Percentiles rank a stretch among this genome's conserved stretches.
These are phyloP conservation scores for Cordyceps tenuipes DNA, from an alignment of 2,329 filamentous ascomycete species.

Conservation along the genomic window DNA sequence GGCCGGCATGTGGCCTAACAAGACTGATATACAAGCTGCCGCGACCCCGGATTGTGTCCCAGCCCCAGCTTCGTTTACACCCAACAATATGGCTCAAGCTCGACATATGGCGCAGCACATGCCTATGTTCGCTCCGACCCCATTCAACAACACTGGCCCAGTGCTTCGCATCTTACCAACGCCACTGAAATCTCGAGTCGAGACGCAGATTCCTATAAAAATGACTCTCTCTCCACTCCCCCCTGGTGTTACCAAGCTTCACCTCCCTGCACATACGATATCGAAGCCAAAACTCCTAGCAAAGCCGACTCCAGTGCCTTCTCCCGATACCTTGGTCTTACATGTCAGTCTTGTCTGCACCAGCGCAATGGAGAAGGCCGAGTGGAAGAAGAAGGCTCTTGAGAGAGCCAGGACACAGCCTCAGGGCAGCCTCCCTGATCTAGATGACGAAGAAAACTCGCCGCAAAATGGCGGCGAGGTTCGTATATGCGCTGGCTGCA, in stretches of 20 bases:
- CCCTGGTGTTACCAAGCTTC: slow-evolving; percentile 66
- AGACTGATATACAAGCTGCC: slow-evolving; percentile 19
- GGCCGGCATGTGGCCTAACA: slow-evolving; percentile 29
- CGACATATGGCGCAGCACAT: slow-evolving; percentile 26
- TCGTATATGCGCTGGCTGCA: slow-evolving; percentile 84
- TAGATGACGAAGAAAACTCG: slow-evolving; percentile 56
- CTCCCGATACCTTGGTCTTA: slow-evolving; percentile 69
- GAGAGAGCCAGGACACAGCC: slow-evolving; percentile 38
- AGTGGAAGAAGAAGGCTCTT: slow-evolving; percentile 60
- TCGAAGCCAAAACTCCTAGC: slow-evolving; percentile 87
- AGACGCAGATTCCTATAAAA: slow-evolving; percentile 89
- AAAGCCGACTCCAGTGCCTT: slow-evolving; percentile 57
- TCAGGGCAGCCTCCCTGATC: slow-evolving; percentile 27
- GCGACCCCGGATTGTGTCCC: slow-evolving; percentile 19
- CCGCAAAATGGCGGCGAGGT: slow-evolving; percentile 89
- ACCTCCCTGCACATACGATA: slow-evolving; percentile 82
- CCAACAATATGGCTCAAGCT: slow-evolving; percentile 19
- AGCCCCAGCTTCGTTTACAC: slow-evolving; percentile 18
- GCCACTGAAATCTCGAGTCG: slow-evolving; percentile 79
- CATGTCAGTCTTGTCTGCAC: slow-evolving; percentile 81
- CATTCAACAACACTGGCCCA: slow-evolving; percentile 27
- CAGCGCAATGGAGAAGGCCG: slow-evolving; percentile 74
- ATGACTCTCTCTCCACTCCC: slow-evolving; percentile 72
- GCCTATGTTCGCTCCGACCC: slow-evolving; percentile 18
- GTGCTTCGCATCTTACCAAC: slow-evolving; percentile 56